Evolutionary conservation across 2,329 filamentous ascomycete genomes (phyloP).

Genomic region (Metarhizium robertsii): DNA sequence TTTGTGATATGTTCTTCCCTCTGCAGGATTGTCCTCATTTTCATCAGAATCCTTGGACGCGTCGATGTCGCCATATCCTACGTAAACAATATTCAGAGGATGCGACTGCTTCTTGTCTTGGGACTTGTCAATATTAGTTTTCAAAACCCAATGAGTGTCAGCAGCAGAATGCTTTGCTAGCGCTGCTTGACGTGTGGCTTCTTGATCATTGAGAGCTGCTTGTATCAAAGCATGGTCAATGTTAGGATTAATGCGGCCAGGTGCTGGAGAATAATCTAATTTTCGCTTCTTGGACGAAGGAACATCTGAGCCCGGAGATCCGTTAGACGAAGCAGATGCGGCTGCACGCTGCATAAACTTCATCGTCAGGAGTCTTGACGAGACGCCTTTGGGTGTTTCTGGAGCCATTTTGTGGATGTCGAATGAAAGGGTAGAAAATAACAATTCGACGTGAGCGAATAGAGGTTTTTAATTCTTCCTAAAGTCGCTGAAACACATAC

Average conservation of each 20-base stretch:
- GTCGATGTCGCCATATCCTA: constrained; percentile 43
- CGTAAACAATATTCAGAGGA: constrained; percentile 49
- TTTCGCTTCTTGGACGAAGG: constrained; percentile 57
- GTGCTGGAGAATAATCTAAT: constrained; percentile 25
- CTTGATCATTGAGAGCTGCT: constrained; percentile 56
- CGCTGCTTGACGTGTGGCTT: constrained; percentile 52
- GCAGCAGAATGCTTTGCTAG: constrained; percentile 54
- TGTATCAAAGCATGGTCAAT: constrained; percentile 52
- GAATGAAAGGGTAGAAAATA: neutral
- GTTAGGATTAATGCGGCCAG: constrained; percentile 25
- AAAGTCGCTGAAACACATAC: neutral
- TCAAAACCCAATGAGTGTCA: constrained; percentile 70
- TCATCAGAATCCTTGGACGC: constrained; percentile 24
- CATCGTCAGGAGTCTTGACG: constrained; percentile 83
- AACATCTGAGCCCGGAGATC: constrained; percentile 38
- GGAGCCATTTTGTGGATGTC: constrained; percentile 29
- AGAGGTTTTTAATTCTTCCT: neutral
- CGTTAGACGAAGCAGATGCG: constrained; percentile 41
- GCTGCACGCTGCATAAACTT: constrained; percentile 94
- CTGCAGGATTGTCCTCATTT: constrained; percentile 22
- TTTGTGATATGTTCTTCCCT: constrained; percentile 27
- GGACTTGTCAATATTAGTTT: constrained; percentile 27
- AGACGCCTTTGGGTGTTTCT: constrained; percentile 59
- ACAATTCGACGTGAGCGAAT: neutral
- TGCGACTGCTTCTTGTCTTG: constrained; percentile 21